Evolutionary conservation across 2,329 filamentous ascomycete species (phyloP).

Genomic region (Fusarium foetens): DNA sequence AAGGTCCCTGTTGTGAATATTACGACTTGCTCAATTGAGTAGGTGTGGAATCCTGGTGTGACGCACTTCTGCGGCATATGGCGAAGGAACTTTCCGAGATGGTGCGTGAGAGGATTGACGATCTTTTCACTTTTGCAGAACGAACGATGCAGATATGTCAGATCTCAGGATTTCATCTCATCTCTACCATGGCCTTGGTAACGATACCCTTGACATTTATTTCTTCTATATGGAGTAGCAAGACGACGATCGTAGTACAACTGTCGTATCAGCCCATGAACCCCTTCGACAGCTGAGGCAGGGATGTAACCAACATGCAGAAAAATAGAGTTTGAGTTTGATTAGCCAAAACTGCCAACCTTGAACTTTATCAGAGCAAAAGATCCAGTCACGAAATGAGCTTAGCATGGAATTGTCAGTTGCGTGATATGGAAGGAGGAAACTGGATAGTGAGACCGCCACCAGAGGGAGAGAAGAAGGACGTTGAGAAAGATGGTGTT

Average conservation of each 20-base stretch:
- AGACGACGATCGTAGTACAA: background rate
- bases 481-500: background rate
- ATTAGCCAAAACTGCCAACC: background rate
- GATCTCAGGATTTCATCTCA: background rate
- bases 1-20: background rate
- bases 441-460: background rate
- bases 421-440: slow-evolving; percentile 2
- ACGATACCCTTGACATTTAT: background rate
- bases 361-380: background rate
- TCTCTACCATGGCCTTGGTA: background rate
- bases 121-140: background rate
- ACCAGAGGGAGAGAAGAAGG: background rate
- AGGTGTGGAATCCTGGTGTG: background rate
- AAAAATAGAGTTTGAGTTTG: background rate
- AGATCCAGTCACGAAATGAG: background rate
- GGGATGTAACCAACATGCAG: background rate
- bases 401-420: background rate
- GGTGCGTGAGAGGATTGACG: background rate
- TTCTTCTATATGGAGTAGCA: background rate
- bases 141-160: background rate
- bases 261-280: background rate
- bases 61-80: background rate
- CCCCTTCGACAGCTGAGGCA: background rate
- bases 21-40: background rate
- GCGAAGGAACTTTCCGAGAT: background rate